phyloP scores from a whole-genome alignment of 176 grass and related monocot genomes.

The Poa annua region DNA sequence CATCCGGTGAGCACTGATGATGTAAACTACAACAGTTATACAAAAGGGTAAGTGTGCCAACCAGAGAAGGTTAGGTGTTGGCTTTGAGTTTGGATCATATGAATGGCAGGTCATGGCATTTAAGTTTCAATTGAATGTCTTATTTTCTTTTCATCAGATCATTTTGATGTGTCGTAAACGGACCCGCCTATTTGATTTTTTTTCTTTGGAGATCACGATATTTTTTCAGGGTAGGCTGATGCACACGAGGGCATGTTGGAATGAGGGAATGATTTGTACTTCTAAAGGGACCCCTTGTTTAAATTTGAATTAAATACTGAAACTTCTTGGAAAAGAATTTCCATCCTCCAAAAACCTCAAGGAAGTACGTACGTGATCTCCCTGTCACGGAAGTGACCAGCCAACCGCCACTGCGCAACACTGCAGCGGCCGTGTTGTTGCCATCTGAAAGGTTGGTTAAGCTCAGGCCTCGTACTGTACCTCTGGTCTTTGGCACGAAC shows the following conservation, averaged over 20 bases:
- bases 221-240: not conserved
- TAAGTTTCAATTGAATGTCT: too few relatives aligned
- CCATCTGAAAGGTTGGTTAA: slow-evolving; percentile 22
- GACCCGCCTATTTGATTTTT: not conserved
- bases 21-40: slow-evolving; percentile 4
- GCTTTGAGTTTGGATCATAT: not conserved
- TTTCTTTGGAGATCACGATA: too few relatives aligned
- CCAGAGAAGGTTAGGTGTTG: too few relatives aligned
- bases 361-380: not conserved
- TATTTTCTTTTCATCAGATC: not conserved
- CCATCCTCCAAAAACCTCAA: not conserved
- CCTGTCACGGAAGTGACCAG: not conserved
- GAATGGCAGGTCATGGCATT: not conserved
- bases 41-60: too few relatives aligned
- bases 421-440: not conserved
- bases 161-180: not conserved
- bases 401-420: not conserved
- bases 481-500: not conserved
- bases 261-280: not conserved
- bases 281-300: not conserved
- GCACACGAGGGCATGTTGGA: not conserved
- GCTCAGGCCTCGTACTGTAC: not conserved
- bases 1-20: not conserved
- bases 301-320: not conserved
- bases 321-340: not conserved